A percentile compares a stretch with the other conserved stretches of the same genome.
Evolutionary conservation across 169 alveolate species (phyloP).

Genomic region (Eimeria tenella): DNA sequence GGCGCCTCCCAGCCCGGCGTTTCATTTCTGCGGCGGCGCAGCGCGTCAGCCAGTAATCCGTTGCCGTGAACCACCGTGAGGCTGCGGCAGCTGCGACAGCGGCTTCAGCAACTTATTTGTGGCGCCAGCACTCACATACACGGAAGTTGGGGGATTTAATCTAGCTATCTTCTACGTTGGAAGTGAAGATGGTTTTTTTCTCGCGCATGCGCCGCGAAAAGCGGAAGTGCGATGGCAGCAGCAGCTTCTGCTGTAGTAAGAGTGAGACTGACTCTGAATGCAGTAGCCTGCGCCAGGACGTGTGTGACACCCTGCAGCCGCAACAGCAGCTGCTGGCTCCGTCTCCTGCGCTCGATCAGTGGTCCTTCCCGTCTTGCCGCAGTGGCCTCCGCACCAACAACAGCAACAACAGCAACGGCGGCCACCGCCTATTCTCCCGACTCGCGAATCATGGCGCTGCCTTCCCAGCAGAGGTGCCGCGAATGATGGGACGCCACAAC

Average conservation of each 20-base stretch:
- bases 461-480: constrained; percentile 68
- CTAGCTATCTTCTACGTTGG: neutral
- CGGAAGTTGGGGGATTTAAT: too few species aligned
- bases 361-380: constrained; percentile 64
- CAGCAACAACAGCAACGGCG: constrained; percentile 25
- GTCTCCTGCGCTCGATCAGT: constrained; percentile 63
- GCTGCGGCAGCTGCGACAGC: neutral
- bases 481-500: constrained; percentile 6
- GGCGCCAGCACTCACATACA: too few species aligned
- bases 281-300: constrained; percentile 74
- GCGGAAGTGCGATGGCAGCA: constrained; percentile 68
- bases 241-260: constrained; percentile 67
- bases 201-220: constrained; percentile 56
- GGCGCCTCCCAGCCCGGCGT: constrained; percentile 76
- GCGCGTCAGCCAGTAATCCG: constrained; percentile 66
- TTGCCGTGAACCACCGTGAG: constrained; percentile 73
- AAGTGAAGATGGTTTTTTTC: constrained; percentile 28
- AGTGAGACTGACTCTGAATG: constrained; percentile 67
- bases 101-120: neutral
- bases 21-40: constrained; percentile 69
- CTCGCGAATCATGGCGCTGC: constrained; percentile 63
- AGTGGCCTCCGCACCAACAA: constrained; percentile 53
- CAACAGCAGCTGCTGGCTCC: constrained; percentile 62
- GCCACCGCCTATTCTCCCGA: constrained; percentile 60
- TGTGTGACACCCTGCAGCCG: constrained; percentile 38